Conservation (phyloP, 1,284 basidiomycete genomes). For the Heliocybe sulcata region DNA sequence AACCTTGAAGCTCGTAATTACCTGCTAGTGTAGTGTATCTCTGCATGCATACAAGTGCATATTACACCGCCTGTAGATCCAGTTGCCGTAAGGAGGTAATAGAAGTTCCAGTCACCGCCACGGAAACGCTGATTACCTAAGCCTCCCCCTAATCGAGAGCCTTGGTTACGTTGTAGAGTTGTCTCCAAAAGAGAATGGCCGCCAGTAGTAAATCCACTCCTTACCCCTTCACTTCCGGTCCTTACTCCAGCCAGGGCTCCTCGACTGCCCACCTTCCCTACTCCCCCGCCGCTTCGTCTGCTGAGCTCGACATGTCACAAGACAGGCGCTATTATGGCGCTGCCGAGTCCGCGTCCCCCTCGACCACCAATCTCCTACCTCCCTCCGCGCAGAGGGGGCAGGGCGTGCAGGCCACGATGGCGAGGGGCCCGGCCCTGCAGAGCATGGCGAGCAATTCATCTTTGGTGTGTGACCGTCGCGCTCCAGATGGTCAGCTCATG, state of each 20-base stretch:
- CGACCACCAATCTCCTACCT: slow-evolving; percentile 46
- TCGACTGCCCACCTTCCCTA: slow-evolving; percentile 13
- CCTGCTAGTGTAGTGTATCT: too few species aligned
- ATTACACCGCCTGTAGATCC: too few species aligned
- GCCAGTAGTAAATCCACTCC: slow-evolving; percentile 4
- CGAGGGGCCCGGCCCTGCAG: slow-evolving; percentile 31
- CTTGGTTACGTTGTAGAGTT: neutral
- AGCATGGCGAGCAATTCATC: slow-evolving; percentile 31
- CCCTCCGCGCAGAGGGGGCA: slow-evolving; percentile 20
- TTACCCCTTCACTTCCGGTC: slow-evolving; percentile 15
- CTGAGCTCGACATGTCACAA: slow-evolving; percentile 13
- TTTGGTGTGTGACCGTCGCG: slow-evolving; percentile 25
- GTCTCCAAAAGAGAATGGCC: neutral
- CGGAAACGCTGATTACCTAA: neutral
- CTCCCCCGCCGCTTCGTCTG: neutral
- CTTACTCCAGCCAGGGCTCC: slow-evolving; percentile 12
- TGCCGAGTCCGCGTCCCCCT: slow-evolving; percentile 28
- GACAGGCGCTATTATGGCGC: slow-evolving; percentile 16
- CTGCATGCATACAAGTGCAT: too few species aligned
- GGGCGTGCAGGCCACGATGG: slow-evolving; percentile 39
- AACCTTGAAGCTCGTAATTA: too few species aligned
- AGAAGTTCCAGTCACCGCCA: neutral
- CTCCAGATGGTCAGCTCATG: slow-evolving; percentile 8
- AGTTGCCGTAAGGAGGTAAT: neutral
- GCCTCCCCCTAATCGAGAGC: neutral